Percentiles rank a stretch among this genome's conserved stretches.
These are phyloP conservation scores for Batkoa obscura DNA, from an alignment of 371 early-diverging fungal species.

Conservation along the genomic window DNA sequence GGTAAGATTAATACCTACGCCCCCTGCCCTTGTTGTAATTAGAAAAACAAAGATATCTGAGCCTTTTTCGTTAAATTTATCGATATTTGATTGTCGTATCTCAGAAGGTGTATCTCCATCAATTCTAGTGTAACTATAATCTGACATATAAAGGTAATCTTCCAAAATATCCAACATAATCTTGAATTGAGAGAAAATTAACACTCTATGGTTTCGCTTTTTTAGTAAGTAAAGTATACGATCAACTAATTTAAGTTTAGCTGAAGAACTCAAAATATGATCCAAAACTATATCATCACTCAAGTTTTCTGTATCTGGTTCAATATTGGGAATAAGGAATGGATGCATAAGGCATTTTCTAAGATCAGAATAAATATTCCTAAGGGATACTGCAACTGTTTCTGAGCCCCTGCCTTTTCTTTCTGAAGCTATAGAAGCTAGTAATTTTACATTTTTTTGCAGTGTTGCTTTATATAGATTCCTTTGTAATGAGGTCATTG, in stretches of 20 bases:
- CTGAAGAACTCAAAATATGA: background rate
- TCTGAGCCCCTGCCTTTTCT: conserved; percentile 11
- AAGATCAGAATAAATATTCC: conserved; percentile 98
- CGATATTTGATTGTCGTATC: conserved; percentile 81
- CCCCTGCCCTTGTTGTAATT: conserved; percentile 96
- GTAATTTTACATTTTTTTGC: background rate
- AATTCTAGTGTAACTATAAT: conserved; percentile 66
- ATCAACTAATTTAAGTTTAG: conserved; percentile 32
- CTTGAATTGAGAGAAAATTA: conserved; percentile 98
- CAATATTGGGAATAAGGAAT: conserved; percentile 97
- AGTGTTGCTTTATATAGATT: background rate
- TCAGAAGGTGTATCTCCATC: conserved; percentile 95
- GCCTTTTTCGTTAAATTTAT: conserved; percentile 83
- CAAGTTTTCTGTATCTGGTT: background rate
- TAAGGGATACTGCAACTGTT: conserved; percentile 45
- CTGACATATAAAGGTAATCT: conserved; percentile 89
- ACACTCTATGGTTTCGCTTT: conserved; percentile 85
- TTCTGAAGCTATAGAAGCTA: background rate
- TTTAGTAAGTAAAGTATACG: conserved; percentile 67
- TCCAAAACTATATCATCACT: too few relatives aligned
- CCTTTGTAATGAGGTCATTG: background rate
- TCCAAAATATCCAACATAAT: conserved; percentile 96
- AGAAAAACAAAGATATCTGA: conserved; percentile 92
- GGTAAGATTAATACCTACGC: conserved; percentile 96
- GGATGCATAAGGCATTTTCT: conserved; percentile 99